Percentiles rank a stretch among this genome's conserved stretches.
These are phyloP conservation scores for Solanum pennellii DNA, from an alignment of 257 asterid species.

Conservation along the genomic window DNA sequence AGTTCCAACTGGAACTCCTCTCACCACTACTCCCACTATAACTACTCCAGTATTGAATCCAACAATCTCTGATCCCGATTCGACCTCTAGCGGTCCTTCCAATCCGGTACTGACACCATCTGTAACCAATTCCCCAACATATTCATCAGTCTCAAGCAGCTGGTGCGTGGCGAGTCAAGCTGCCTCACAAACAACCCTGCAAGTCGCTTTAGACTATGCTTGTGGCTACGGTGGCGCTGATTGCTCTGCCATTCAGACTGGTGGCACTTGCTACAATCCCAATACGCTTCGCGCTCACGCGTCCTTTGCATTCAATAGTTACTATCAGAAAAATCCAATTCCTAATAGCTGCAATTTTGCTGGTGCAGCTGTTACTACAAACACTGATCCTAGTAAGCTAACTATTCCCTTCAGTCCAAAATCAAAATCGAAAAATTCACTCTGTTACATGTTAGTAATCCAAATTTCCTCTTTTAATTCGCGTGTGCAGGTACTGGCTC, in stretches of 20 bases:
- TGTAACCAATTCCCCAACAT: constrained; percentile 20
- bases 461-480: not conserved
- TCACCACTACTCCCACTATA: constrained; percentile 24
- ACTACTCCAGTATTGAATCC: constrained; percentile 32
- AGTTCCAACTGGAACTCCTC: constrained; percentile 33
- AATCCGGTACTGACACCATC: constrained; percentile 36
- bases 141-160: constrained; percentile 37
- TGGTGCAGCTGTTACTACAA: constrained; percentile 55
- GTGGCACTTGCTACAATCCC: constrained; percentile 43
- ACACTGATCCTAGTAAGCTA: constrained; percentile 62
- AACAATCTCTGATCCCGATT: constrained; percentile 36
- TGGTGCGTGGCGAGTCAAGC: constrained; percentile 75
- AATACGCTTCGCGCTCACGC: constrained; percentile 38
- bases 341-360: constrained; percentile 72
- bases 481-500: constrained; percentile 50
- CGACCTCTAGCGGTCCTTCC: constrained; percentile 26
- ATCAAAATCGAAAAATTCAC: not conserved
- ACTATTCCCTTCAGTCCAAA: not conserved
- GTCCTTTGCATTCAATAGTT: constrained; percentile 60
- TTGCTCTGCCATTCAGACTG: constrained; percentile 47
- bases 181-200: constrained; percentile 37
- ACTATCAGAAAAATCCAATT: constrained; percentile 56
- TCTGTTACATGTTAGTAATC: not conserved
- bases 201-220: constrained; percentile 61
- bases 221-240: constrained; percentile 66